A percentile compares a stretch with the other conserved stretches of the same genome.
phyloP scores from a whole-genome alignment of 2,329 filamentous ascomycete genomes.

The Bipolaris victoriae region DNA sequence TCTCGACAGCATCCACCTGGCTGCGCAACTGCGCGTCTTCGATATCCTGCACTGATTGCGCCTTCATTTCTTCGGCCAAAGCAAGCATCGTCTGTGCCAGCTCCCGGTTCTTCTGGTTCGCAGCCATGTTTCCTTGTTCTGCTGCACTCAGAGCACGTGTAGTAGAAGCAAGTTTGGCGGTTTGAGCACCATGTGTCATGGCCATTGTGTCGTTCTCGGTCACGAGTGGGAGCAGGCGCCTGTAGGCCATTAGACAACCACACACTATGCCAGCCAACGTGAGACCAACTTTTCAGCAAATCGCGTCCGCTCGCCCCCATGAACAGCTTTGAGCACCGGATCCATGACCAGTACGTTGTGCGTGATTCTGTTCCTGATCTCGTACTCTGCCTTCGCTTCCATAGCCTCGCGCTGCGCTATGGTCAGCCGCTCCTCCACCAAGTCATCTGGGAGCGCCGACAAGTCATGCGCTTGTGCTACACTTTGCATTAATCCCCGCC shows the following conservation, averaged over 20 bases:
- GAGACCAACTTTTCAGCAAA: slow-evolving; percentile 69
- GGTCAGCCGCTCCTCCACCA: slow-evolving; percentile 59
- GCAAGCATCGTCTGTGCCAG: slow-evolving; percentile 68
- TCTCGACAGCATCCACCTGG: slow-evolving; percentile 66
- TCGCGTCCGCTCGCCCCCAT: slow-evolving; percentile 68
- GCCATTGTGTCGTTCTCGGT: slow-evolving; percentile 71
- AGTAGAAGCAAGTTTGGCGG: slow-evolving; percentile 59
- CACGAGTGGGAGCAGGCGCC: slow-evolving; percentile 70
- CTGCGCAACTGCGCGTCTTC: slow-evolving; percentile 59
- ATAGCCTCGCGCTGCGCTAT: slow-evolving; percentile 69
- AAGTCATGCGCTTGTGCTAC: slow-evolving; percentile 37
- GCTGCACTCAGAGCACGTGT: slow-evolving; percentile 61
- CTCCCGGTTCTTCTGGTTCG: slow-evolving; percentile 66
- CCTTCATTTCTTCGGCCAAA: slow-evolving; percentile 64
- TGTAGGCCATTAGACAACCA: slow-evolving; percentile 42
- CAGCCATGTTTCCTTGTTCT: slow-evolving; percentile 64
- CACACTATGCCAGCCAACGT: not conserved
- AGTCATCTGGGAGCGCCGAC: slow-evolving; percentile 55
- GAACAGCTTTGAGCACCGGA: slow-evolving; percentile 78
- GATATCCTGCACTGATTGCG: slow-evolving; percentile 61
- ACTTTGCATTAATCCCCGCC: slow-evolving; percentile 22
- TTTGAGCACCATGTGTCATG: slow-evolving; percentile 66
- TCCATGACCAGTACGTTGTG: slow-evolving; percentile 73
- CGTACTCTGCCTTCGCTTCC: slow-evolving; percentile 72
- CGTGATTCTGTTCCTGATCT: slow-evolving; percentile 71